Base-by-base conservation (phyloP, 1,284 basidiomycete genomes). In the Ustilago loliicola region DNA sequence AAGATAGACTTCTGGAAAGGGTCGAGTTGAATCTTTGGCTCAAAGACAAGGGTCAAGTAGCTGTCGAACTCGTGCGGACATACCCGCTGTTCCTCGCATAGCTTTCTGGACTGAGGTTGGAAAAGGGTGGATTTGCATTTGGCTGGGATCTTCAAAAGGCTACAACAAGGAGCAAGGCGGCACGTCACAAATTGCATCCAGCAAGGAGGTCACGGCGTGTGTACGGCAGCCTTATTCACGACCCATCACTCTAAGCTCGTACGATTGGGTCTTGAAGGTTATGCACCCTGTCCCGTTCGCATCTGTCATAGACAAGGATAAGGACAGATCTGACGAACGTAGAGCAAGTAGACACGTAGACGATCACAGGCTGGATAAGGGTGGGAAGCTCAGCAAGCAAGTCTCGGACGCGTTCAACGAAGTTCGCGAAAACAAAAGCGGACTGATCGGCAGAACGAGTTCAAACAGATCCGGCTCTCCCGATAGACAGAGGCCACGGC, bases 211-310 rank as follows among this genome's bases (percentile, higher is more conserved):
- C 36, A 45, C n/a, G 6, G 21, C 19, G 42, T 45, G 42, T 45
- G 21, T 17, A 45, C 5, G 42, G 17, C 15, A 45, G 42, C 2
- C 11, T 45, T 11, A 11, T 21, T 21, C n/a, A n/a, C 42, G 1
- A 45, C 8, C 4, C n/a, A 7, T 45, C 15, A 8, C n/a, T 19
- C 42, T 21, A 5, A 10, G 17, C 27, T 38, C 23, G 8, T 23
- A 25, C 25, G 42, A 40, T 15, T 40, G 23, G 17, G 23, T 21
- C 17, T 11, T 21, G 9, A 3, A 34, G 40, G 36, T 47, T 29
- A 67, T 67, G 65, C 65, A 38, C 30, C 48, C 65, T 34, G 13
- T 17, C 23, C 59, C 65, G 17, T 34, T 61, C 40, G 23, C 45
- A 25, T 21, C 47, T 17, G 23, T 32, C 13, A 52, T 38, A 61